Base-by-base conservation (phyloP, 2,329 filamentous ascomycete genomes). In the Epichloe scottii region DNA sequence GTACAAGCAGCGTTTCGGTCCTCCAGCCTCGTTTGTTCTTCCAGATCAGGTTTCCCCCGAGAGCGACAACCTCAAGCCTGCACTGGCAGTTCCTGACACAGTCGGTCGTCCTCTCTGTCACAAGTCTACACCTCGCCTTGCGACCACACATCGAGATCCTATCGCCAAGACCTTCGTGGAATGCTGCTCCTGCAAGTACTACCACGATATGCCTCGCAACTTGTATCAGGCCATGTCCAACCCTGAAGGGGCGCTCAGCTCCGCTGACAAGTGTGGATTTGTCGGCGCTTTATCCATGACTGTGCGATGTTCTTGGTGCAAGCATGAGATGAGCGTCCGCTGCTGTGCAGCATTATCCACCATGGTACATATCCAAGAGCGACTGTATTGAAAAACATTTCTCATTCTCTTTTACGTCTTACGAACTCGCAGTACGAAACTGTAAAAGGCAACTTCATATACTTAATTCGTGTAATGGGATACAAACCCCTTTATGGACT, bases 331-430 rank as follows among this genome's bases (percentile, higher is more conserved):
- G 83, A 82, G 73, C 56, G 82, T 76, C 14, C 69, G 67, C 52
- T 88, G 84, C 66, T 88, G 84, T 62, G 75, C 82, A 11, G 84
- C 82, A 7, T 84, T 84, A 67, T 78, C 80, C 11, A 79, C 84
- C 1, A 72, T 83, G 43, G 77, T 88, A 4, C 78, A 82, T 54
- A 67, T 87, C 58, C 78, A 78, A 59, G 81, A 87, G 63, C 77
- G 77, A 54, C 62, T 84, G 48, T 79, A 83, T 59, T 72, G 19
- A 26, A 42, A 38, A 11, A 5, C 4, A 12, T 8, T 10, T 44
- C 4, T 30, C 7, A 7, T 17, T 30, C 14, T 19, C 40, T 15
- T 21, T 42, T 17, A 11, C 15, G 14, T 15, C 12, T 38, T 38
- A 6, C 15, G 35, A 38, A 14, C n/a, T 14, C 7, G 35, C 35